A percentile compares a stretch with the other conserved stretches of the same genome.
Conservation (phyloP, 257 asterid species). For the Solanum pennellii region DNA sequence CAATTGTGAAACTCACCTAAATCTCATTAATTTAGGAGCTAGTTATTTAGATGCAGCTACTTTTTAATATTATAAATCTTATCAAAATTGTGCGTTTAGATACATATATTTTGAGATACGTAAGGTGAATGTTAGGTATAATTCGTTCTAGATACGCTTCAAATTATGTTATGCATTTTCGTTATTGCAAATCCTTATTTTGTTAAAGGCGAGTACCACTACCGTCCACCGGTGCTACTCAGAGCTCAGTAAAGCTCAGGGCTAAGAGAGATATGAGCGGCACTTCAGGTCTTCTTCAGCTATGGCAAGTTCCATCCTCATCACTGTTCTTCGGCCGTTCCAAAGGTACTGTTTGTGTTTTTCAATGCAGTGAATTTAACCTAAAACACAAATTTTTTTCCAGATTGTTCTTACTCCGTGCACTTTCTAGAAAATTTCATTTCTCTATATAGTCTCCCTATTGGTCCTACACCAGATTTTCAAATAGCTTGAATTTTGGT, state of each 20-base stretch:
- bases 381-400: background rate
- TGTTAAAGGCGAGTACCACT: background rate
- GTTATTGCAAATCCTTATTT: no score
- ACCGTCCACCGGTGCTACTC: background rate
- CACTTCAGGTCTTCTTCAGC: slow-evolving; percentile 37
- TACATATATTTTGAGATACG: no score
- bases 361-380: background rate
- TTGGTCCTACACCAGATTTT: background rate
- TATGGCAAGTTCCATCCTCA: slow-evolving; percentile 40
- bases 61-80: no score
- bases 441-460: background rate
- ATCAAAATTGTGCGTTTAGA: no score
- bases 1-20: no score
- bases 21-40: no score
- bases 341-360: slow-evolving; percentile 15
- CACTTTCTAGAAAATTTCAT: background rate
- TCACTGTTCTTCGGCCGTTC: slow-evolving; percentile 23
- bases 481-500: background rate
- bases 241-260: background rate
- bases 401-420: background rate
- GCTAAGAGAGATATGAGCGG: slow-evolving; percentile 26
- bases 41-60: no score
- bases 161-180: no score
- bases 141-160: no score
- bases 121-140: no score